phyloP scores from a whole-genome alignment of 345 rosid genomes.

The Linum lewisii region DNA sequence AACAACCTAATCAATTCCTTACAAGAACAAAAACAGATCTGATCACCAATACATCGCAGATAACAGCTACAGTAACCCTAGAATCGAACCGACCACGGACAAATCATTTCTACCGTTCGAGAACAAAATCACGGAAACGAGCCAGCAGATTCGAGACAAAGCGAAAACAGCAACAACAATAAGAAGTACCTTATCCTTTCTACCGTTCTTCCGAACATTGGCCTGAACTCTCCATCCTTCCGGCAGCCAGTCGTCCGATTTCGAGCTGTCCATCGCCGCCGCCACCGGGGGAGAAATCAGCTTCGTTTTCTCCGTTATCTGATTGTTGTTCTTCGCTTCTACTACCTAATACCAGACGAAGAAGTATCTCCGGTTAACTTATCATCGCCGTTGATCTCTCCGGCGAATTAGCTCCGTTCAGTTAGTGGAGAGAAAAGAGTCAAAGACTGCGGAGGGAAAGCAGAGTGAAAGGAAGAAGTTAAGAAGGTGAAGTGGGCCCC shows the following conservation, averaged over 20 bases:
- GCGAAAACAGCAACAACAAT: background rate
- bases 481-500: background rate
- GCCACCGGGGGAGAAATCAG: background rate
- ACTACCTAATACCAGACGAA: background rate
- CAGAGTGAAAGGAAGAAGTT: conserved; percentile 17
- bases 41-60: background rate
- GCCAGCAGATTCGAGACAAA: too few relatives aligned
- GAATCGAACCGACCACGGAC: too few relatives aligned
- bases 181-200: conserved; percentile 55
- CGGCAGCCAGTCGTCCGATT: conserved; percentile 35
- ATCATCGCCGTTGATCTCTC: too few relatives aligned
- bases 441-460: conserved; percentile 8
- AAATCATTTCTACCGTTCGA: background rate
- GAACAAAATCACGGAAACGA: background rate
- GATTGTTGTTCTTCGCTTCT: background rate
- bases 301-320: conserved; percentile 2
- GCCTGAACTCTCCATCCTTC: conserved; percentile 56
- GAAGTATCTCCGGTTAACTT: background rate
- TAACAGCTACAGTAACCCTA: too few relatives aligned
- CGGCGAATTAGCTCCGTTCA: background rate
- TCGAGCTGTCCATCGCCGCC: conserved; percentile 19
- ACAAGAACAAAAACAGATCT: background rate
- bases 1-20: background rate
- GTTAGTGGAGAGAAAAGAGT: background rate
- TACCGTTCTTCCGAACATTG: conserved; percentile 47